Percentiles rank a stretch among this genome's conserved stretches.
phyloP scores from a whole-genome alignment of 208 protist genomes.

The Leishmania turanica region DNA sequence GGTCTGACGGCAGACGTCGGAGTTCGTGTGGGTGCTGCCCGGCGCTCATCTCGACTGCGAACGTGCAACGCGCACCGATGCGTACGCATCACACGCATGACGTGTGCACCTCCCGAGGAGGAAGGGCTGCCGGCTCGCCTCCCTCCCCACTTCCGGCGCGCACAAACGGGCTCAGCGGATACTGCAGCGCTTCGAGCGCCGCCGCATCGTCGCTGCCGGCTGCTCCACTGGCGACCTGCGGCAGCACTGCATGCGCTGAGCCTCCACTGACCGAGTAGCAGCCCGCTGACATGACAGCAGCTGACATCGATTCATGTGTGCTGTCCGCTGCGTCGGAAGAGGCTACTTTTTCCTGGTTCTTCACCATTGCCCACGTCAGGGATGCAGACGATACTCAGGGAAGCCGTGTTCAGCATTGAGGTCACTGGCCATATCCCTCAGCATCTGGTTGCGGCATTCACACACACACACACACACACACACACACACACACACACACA shows the following conservation, averaged over 20 bases:
- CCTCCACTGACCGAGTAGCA: conserved; percentile 19
- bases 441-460: conserved; percentile 46
- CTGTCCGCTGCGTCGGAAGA: conserved; percentile 12
- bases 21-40: background rate
- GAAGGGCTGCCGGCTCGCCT: conserved; percentile 23
- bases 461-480: background rate
- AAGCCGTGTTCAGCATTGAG: conserved; percentile 64
- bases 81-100: background rate
- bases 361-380: conserved; percentile 24
- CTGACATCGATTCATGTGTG: conserved; percentile 32
- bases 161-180: conserved; percentile 26
- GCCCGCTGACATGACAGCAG: conserved; percentile 35
- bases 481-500: background rate
- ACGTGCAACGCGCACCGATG: background rate
- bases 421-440: conserved; percentile 59
- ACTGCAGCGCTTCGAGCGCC: conserved; percentile 31
- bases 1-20: background rate
- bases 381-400: conserved; percentile 29
- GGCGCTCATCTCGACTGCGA: background rate
- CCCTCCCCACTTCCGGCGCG: conserved; percentile 57
- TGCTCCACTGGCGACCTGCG: conserved; percentile 48
- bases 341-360: conserved; percentile 14
- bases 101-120: conserved; percentile 10
- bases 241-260: conserved; percentile 21
- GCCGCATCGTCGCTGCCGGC: conserved; percentile 52